Base-by-base conservation (phyloP, 1,284 basidiomycete species). In the Athelia sp. region DNA sequence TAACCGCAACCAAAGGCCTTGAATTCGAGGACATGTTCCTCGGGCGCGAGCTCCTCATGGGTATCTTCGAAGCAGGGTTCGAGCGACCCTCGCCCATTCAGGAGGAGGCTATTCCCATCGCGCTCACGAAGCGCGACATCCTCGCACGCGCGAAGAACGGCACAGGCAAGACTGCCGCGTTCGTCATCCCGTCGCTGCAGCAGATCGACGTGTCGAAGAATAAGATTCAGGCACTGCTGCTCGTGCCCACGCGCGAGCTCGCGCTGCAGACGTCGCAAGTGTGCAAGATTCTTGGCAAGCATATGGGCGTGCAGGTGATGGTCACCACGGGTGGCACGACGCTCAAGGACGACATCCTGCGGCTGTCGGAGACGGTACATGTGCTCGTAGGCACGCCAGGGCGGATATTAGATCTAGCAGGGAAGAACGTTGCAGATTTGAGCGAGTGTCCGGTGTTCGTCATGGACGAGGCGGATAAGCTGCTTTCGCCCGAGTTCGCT, bases 391-490 rank as follows among this genome's bases (percentile, higher is more conserved):
- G 96, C 46, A 99, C 96, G 3, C 96, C 96, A 19, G 96, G 96
- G 36, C 84, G 96, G 66, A 96, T 99, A 59, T 78, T 99, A 51
- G 96, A 99, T 75, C 75, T 99, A 46, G 90, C 91, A 2, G 89
- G 94, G 59, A 98, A 98, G 74, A 83, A 77, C 56, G 89, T 99
- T 32, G 96, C 97, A 23, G 93, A 98, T 71, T 78, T 99, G 56
- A 91, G 85, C 72, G 88, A 93, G 65, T 98, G 95, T 69, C 87
- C 88, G 15, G 93, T 96, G 47, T 99, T 98, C 63, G 93, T 97
- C 57, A 97, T 98, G 94, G 96, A 99, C 71, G 96, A 99, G 72
- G 96, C 97, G 49, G 96, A 99, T 72, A 99, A 99, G 70, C 84
- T 99, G 48, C 84, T 99, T 48, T 94, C 90, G 10, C 93, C 95